These are phyloP conservation scores for Calamus simplicifolius DNA, from an alignment of 176 grass and related monocot genomes.

Conservation along the genomic window DNA sequence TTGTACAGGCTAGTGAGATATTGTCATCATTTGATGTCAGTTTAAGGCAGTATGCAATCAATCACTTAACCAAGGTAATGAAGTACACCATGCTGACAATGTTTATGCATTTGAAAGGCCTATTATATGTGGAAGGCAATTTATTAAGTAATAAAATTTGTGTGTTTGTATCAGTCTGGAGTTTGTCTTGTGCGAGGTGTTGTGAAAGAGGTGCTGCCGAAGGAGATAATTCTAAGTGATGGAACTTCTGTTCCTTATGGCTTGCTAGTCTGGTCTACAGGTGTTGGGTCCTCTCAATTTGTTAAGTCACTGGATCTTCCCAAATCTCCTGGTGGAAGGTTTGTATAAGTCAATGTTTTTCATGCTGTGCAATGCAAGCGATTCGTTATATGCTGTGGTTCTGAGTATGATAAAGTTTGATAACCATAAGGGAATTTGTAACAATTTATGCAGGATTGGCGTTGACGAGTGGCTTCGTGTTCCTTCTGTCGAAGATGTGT, in stretches of 20 bases:
- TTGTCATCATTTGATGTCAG: conserved; percentile 74
- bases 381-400: no score
- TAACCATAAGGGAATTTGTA: no score
- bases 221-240: conserved; percentile 53
- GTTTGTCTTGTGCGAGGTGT: conserved; percentile 62
- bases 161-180: conserved; percentile 45
- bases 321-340: conserved; percentile 61
- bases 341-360: not conserved
- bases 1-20: conserved; percentile 67
- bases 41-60: conserved; percentile 66
- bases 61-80: conserved; percentile 72
- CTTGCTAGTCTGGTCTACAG: conserved; percentile 87
- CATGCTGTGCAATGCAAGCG: no score
- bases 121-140: no score
- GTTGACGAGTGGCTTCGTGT: conserved; percentile 76
- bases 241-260: conserved; percentile 64
- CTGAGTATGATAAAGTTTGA: no score
- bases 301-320: conserved; percentile 50
- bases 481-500: conserved; percentile 62
- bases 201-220: conserved; percentile 64
- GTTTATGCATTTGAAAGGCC: no score
- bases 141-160: not conserved
- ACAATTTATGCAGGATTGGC: conserved; percentile 47
- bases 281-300: conserved; percentile 71
- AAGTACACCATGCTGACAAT: no score